Base-by-base conservation (phyloP, 1,284 basidiomycete genomes). In the Phellinidium pouzarii region DNA sequence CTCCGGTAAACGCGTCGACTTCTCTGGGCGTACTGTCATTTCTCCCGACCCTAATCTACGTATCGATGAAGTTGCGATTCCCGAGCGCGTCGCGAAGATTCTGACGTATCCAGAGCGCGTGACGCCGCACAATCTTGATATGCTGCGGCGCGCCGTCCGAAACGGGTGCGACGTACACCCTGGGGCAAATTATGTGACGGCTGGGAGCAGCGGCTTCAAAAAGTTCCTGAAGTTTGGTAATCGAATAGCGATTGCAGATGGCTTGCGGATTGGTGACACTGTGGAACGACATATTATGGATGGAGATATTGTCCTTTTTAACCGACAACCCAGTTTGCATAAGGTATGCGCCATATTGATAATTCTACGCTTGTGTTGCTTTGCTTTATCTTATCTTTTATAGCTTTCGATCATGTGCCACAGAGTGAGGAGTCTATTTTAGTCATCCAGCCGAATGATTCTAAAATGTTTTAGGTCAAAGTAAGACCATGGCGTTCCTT, bases 401-500 rank as follows among this genome's bases (percentile, higher is more conserved):
- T 72, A 95, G 84, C 76, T 98, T 19, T 97, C 94, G 1, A 99
- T 99, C 68, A 99, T 99, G 93, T 97, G 94, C 66, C 96, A 99
- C 73, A 78, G 94, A 59, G 95, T 86, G 59, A 62, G 9, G 79
- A 61, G 5, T 34, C 8, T 55, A 9, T 20, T 52, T 34, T 49
- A 29, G 51, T 44, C 7, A n/a, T 26, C 17, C 5, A 17, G 6
- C 6, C 22, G 11, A 48, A 29, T 48, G 3, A 40, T 14, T 20
- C 14, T 48, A 38, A n/a, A 36, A 47, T 37, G 11, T 52, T 50
- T 22, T 54, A 84, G 82, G 82, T 83, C 54, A 95, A 95, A 78
- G 82, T 99, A 53, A 78, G 96, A 27, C 96, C 96, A 34, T 99
- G 96, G 96, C 76, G 95, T 60, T 94, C 96, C 1, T 97, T 99